Evolutionary conservation across 768 basidiomycete species (phyloP), one percentile per base, ranked within the genome.

Genomic region (Xerocomellus chrysenteron): DNA sequence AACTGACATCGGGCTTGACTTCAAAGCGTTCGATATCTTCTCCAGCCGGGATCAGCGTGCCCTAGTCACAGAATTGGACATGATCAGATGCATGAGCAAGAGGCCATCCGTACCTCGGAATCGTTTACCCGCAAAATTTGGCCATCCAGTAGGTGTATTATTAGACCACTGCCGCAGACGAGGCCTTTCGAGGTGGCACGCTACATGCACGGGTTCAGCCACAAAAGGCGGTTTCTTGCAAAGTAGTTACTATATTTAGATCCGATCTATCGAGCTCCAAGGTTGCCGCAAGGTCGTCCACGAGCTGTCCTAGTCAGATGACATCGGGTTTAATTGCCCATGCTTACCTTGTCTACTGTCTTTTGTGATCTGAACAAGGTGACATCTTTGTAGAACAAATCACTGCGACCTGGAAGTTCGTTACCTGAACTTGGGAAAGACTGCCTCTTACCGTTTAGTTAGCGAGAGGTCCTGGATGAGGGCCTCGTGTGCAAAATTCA

Each of bases 141-240:
- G 4, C 87, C 89, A 28, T 76, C 75, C 17, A 74, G 60, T 14
- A 95, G 75, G 47, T 78, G 74, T 10, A 96, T 81, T 0, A 62
- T 68, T 16, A 95, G 68, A 13, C 80, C 80, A 11, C 80, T 76
- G 3, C 94, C 92, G 51, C 84, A 86, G 41, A 97, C 75, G 19
- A 98, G 82, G 0, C 96, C 96, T 72, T 98, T 98, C 0, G 91
- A 83, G 0, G 93, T 84, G 1, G 95, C 94, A 39, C 92, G 83
- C 94, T 97, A 61, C 19, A 54, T 19, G 30, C 28, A 37, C 12
- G 11, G 41, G 24, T 35, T 66, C 17, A 65, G 56, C 52, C 51
- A 35, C 19, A 59, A 47, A 32, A 45, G 47, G 47, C 3, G 44
- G 44, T 39, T 10, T 39, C 21, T 45, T 30, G 28, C 5, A 56